Evolutionary conservation across 768 basidiomycete genomes (phyloP), one percentile per base, ranked within the genome.

Genomic region (Xanthoconium purpureum): DNA sequence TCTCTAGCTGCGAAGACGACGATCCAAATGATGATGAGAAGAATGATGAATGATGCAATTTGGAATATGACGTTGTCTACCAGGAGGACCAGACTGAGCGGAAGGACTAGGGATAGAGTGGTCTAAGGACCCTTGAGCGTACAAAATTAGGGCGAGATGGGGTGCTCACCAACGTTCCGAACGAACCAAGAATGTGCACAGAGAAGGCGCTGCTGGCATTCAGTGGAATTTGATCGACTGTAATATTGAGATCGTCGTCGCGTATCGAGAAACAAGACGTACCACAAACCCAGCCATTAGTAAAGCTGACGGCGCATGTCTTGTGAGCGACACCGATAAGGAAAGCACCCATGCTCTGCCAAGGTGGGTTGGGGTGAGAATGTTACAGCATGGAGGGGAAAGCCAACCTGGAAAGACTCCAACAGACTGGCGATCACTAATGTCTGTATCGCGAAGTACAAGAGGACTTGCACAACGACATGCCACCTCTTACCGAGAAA

Each of bases 401-500:
- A 9, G 15, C 52, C 7, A 9, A 62, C 65, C 65, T 67, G 65
- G 30, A 66, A 67, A 6, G 65, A 66, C 50, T 64, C 65, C 13
- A 64, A 29, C 9, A 66, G 43, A 58, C 66, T 66, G 18, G 63
- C 58, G 3, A 67, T 52, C 10, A 67, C 65, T 44, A 67, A 35
- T 11, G 57, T 64, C 43, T 66, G 60, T 50, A 67, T 50, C 0
- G 65, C 65, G 0, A 66, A 58, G 36, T 62, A 66, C 33, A 67
- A 17, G 39, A 67, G 11, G 12, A 15, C 46, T 13, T 66, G 65
- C 7, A 66, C 46, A 36, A 59, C 45, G 47, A 67, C 1, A 24
- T 66, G 65, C 65, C 65, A 66, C 44, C 60, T 44, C 46, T 60
- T 66, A 7, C 65, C 65, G 30, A 67, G 48, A 42, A 67, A 67